Evolutionary conservation across 495 filamentous ascomycete genomes (phyloP), one percentile per base, ranked within the genome.

Genomic region (Penicillium egyptiacum): DNA sequence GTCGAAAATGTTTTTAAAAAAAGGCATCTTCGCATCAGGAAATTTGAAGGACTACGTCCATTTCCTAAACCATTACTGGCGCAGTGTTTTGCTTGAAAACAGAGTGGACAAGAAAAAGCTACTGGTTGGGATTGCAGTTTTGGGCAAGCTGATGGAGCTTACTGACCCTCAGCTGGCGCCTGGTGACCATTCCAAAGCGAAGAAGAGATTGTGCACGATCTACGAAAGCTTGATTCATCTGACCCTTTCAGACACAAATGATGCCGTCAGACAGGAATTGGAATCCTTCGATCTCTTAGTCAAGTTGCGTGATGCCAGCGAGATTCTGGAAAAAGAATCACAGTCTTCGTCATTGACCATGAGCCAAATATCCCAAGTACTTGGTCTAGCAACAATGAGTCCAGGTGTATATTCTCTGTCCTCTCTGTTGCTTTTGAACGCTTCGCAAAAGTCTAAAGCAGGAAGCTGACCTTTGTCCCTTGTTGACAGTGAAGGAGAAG

Each of bases 301-400:
- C 20, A 55, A 55, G 31, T 22, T 55, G 30, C 22, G 28, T 2
- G 23, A 45, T 37, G 52, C 52, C 6, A 19, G 19, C 19, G 9
- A 35, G 28, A 54, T 46, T 8, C 26, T 46, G 52, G 35, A 23
- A 19, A 37, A 7, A 1, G 7, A 39, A 23, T 45, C 19, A 12
- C 19, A 5, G 7, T 23, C 40, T 19, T 25, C 28, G 8, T 41
- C 50, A 42, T 23, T 47, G 48, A n/a, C 46, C 2, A n/a, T 44
- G 37, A 54, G 47, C 9, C 51, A 50, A 9, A 26, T 48, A 26
- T 56, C 23, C 11, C 45, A 45, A 12, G 16, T 16, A 17, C 31
- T 60, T 19, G 49, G 53, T 37, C 31, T 63, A 17, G 43, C 45
- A 12, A 43, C 50, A 12, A 57, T 60, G 23, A 23, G n/a, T 3